Conservation (phyloP, 768 basidiomycete species). For the Psilocybe cubensis region DNA sequence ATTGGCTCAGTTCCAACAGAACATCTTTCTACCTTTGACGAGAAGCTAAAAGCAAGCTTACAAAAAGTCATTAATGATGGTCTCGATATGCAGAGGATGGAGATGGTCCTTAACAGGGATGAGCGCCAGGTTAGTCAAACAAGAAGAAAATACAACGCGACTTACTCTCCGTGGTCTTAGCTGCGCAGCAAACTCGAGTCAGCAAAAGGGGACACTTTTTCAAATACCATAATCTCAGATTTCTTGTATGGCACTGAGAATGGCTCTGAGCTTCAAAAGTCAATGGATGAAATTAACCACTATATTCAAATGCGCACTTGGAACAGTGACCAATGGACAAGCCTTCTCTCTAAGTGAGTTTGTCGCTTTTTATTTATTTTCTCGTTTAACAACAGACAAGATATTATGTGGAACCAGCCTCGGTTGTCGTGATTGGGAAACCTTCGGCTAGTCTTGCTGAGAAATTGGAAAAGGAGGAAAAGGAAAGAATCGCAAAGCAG, state of each 20-base stretch:
- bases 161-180: constrained; percentile 39
- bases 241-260: constrained; percentile 85
- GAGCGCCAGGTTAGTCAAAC: constrained; percentile 70
- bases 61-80: constrained; percentile 71
- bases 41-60: constrained; percentile 70
- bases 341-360: constrained; percentile 70
- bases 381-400: constrained; percentile 40
- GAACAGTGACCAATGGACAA: constrained; percentile 77
- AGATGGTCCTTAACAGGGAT: constrained; percentile 83
- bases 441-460: constrained; percentile 87
- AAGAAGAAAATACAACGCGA: not conserved
- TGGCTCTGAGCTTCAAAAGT: constrained; percentile 73
- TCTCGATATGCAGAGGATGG: constrained; percentile 90
- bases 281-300: constrained; percentile 80
- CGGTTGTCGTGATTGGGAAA: constrained; percentile 80
- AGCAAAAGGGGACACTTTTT: constrained; percentile 80
- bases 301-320: constrained; percentile 71
- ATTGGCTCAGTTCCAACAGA: constrained; percentile 85
- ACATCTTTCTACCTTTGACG: constrained; percentile 72
- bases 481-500: constrained; percentile 72
- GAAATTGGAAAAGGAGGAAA: constrained; percentile 81
- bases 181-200: constrained; percentile 85
- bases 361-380: not conserved
- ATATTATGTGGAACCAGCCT: constrained; percentile 75
- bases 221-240: constrained; percentile 75